A percentile compares a stretch with the other conserved stretches of the same genome.
Evolutionary conservation across 2,329 filamentous ascomycete species (phyloP).

Genomic region (Diaporthe vaccinii): DNA sequence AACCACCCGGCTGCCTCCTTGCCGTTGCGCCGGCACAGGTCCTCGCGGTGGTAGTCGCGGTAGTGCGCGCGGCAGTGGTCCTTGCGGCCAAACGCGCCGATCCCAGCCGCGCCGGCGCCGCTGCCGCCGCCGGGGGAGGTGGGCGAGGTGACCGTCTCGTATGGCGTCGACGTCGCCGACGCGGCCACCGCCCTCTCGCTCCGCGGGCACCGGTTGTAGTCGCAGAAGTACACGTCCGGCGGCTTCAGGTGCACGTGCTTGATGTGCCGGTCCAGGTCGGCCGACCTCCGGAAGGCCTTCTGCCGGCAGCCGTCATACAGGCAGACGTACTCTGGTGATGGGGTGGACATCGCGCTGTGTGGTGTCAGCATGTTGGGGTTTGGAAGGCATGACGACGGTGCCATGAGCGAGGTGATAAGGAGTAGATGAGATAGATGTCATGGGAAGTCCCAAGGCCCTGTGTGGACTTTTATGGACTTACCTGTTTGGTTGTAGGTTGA

Average conservation of each 20-base stretch:
- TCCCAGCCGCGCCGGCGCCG: neutral
- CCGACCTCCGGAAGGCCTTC: slow-evolving; percentile 64
- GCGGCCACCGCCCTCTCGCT: slow-evolving; percentile 42
- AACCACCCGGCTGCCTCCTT: slow-evolving; percentile 52
- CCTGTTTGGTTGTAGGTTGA: slow-evolving; percentile 15
- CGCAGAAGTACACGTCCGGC: slow-evolving; percentile 63
- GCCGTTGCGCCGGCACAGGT: slow-evolving; percentile 62
- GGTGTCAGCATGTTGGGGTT: neutral
- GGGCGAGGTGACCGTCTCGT: neutral
- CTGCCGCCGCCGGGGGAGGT: neutral
- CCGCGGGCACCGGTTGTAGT: slow-evolving; percentile 64
- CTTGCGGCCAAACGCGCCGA: slow-evolving; percentile 64
- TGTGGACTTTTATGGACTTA: neutral
- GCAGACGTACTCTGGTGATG: slow-evolving; percentile 50
- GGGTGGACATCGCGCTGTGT: slow-evolving; percentile 6
- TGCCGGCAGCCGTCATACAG: slow-evolving; percentile 57
- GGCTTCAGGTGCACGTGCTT: slow-evolving; percentile 61
- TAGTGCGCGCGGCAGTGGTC: slow-evolving; percentile 72
- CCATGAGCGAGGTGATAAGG: too few species aligned
- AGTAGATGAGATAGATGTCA: too few species aligned
- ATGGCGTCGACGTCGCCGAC: neutral
- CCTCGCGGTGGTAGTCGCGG: slow-evolving; percentile 68
- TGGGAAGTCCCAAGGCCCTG: too few species aligned
- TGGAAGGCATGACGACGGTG: too few species aligned
- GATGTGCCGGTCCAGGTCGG: slow-evolving; percentile 68